These are phyloP conservation scores for Naganishia cerealis DNA, from an alignment of 1,284 basidiomycete genomes.

Conservation along the genomic window DNA sequence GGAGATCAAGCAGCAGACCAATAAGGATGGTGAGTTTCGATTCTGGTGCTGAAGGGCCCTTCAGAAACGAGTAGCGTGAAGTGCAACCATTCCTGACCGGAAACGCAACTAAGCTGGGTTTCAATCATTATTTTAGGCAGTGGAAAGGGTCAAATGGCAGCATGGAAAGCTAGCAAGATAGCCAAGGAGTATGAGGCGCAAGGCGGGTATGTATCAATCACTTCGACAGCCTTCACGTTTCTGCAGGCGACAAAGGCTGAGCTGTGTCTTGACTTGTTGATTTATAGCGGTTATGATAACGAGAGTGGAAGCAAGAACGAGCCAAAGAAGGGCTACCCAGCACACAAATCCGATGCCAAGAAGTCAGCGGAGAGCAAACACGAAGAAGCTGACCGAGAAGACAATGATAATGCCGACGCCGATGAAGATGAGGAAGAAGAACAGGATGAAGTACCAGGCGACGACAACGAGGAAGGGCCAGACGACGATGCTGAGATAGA, in stretches of 20 bases:
- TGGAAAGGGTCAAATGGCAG: slow-evolving; percentile 54
- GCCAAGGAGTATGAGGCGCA: slow-evolving; percentile 54
- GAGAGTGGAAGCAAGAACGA: slow-evolving; percentile 54
- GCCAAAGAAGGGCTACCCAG: slow-evolving; percentile 50
- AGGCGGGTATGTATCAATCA: slow-evolving; percentile 41
- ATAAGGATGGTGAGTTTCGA: slow-evolving; percentile 47
- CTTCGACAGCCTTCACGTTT: not conserved
- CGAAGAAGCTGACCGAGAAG: slow-evolving; percentile 36
- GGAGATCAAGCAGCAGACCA: slow-evolving; percentile 53
- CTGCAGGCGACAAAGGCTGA: not conserved
- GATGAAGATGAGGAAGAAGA: slow-evolving; percentile 10
- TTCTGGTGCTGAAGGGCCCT: not conserved
- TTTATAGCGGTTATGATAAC: slow-evolving; percentile 48
- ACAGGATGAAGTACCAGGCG: slow-evolving; percentile 15
- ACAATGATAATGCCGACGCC: slow-evolving; percentile 14
- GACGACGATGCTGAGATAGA: slow-evolving; percentile 7
- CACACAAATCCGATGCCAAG: slow-evolving; percentile 46
- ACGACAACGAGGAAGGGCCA: slow-evolving; percentile 28
- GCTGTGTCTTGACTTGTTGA: not conserved
- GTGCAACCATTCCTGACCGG: too few species aligned
- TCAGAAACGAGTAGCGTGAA: not conserved
- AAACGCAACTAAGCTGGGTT: not conserved
- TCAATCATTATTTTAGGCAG: slow-evolving; percentile 36
- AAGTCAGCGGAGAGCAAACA: slow-evolving; percentile 34
- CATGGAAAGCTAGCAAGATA: slow-evolving; percentile 54